phyloP scores from a whole-genome alignment of 2,329 filamentous ascomycete species.

The Pestalotiopsis sp. region DNA sequence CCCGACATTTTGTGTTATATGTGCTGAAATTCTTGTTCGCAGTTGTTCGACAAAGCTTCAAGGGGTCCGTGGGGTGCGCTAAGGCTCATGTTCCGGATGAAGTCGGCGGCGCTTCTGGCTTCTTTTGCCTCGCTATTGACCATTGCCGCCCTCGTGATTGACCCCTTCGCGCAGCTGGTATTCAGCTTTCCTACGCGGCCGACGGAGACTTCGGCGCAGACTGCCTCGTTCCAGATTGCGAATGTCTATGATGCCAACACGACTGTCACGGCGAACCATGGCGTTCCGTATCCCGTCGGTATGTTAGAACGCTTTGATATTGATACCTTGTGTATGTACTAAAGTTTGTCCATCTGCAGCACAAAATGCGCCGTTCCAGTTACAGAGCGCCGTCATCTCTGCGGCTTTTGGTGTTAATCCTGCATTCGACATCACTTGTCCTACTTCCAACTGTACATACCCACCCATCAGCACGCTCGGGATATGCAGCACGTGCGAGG shows the following conservation, averaged over 20 bases:
- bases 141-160: conserved; percentile 16
- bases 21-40: background rate
- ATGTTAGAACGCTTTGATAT: background rate
- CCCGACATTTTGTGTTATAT: background rate
- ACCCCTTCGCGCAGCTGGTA: conserved; percentile 19
- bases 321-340: background rate
- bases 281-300: background rate
- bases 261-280: background rate
- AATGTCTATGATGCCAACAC: conserved; percentile 12
- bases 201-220: background rate
- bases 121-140: conserved; percentile 16
- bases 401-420: conserved; percentile 1
- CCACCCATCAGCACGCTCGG: conserved; percentile 3
- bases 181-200: conserved; percentile 16
- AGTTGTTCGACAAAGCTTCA: conserved; percentile 14
- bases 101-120: conserved; percentile 13
- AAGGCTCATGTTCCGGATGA: conserved; percentile 13
- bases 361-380: conserved; percentile 5
- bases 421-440: background rate
- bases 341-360: background rate
- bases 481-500: conserved; percentile 7
- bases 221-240: conserved; percentile 10
- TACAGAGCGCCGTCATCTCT: conserved; percentile 11
- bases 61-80: conserved; percentile 16
- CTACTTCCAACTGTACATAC: conserved; percentile 10